A percentile compares a stretch with the other conserved stretches of the same genome.
phyloP scores from a whole-genome alignment of 179 eudicot species.

The Heliamphora ciliata region DNA sequence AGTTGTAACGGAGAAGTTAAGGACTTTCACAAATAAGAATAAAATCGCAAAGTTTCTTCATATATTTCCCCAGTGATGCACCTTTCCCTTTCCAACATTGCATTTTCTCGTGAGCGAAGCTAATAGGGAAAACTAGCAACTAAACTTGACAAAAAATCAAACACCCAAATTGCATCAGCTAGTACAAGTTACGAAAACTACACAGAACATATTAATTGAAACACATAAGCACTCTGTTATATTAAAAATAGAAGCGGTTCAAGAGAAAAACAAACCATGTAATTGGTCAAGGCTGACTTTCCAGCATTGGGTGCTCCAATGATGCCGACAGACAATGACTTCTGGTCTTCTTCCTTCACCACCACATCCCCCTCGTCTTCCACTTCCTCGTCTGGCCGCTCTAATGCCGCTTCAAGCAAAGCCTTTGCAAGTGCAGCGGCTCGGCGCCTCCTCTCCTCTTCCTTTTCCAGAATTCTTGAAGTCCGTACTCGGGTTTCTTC shows the following conservation, averaged over 20 bases:
- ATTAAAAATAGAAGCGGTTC: neutral
- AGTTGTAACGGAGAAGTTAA: neutral
- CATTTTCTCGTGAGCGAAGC: neutral
- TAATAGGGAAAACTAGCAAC: neutral
- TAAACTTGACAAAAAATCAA: constrained; percentile 7
- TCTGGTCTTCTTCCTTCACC: constrained; percentile 76
- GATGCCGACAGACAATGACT: constrained; percentile 74
- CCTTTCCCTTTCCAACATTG: neutral
- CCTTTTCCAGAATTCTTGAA: constrained; percentile 33
- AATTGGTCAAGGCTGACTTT: constrained; percentile 88
- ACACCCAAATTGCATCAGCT: neutral
- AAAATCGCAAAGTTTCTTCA: neutral
- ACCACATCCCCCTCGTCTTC: constrained; percentile 42
- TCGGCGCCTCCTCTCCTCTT: constrained; percentile 37
- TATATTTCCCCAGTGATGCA: neutral
- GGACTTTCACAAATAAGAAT: neutral
- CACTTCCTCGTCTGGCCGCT: constrained; percentile 24
- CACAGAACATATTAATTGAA: neutral
- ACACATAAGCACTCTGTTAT: neutral
- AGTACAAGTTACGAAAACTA: neutral
- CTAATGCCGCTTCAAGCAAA: constrained; percentile 41
- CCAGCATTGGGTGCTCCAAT: constrained; percentile 99
- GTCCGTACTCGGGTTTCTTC: constrained; percentile 23
- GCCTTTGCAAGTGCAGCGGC: constrained; percentile 48
- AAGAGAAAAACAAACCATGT: constrained; percentile 50